Conservation (phyloP, 116 monocot genomes). For the Iris pallida region DNA sequence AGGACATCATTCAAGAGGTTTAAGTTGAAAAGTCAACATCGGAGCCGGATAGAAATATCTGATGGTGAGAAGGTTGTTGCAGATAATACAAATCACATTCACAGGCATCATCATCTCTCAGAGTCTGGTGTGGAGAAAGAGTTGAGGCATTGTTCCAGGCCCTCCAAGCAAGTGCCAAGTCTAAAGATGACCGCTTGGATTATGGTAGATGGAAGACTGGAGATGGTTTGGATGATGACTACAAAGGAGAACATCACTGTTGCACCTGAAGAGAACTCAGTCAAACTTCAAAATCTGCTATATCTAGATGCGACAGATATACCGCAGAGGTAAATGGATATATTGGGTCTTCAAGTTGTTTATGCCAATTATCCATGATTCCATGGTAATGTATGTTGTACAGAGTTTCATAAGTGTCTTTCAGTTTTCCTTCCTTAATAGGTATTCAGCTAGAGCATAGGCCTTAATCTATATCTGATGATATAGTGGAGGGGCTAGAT, state of each 20-base stretch:
- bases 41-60: conserved; percentile 3
- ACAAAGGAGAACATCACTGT: conserved; percentile 13
- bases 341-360: conserved; percentile 1
- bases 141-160: conserved; percentile 21
- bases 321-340: conserved; percentile 13
- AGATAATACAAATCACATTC: conserved; percentile 7
- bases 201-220: conserved; percentile 51
- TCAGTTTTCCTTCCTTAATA: too few relatives aligned
- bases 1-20: conserved; percentile 11
- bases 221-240: conserved; percentile 24
- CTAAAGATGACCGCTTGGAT: conserved; percentile 15
- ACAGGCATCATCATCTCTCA: conserved; percentile 9
- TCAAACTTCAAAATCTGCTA: conserved; percentile 1
- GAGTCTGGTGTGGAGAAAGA: conserved; percentile 23
- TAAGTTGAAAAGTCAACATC: conserved; percentile 11
- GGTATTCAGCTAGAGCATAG: too few relatives aligned
- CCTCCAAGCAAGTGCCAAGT: conserved; percentile 18
- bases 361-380: background rate
- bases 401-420: too few relatives aligned
- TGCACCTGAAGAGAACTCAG: conserved; percentile 17
- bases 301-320: background rate
- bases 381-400: too few relatives aligned
- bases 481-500: background rate
- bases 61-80: conserved; percentile 17
- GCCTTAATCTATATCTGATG: too few relatives aligned